A percentile compares a stretch with the other conserved stretches of the same genome.
Conservation (phyloP, 371 early-diverging fungal species). For the Catenaria anguillulae region DNA sequence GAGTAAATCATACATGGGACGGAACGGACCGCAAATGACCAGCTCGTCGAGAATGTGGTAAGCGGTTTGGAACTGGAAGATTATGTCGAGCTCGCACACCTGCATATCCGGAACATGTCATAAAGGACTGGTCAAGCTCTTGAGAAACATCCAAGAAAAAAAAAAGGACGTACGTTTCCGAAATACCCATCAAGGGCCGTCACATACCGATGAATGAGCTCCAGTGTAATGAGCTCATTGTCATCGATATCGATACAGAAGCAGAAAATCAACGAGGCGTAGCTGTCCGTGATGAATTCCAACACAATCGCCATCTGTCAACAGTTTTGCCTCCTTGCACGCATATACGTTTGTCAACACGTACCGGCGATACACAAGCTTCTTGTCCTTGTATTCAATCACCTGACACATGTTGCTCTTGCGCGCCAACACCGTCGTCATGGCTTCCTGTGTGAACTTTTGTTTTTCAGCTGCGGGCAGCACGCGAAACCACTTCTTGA, state of each 20-base stretch:
- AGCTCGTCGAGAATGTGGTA: conserved; percentile 36
- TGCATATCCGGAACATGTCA: no score
- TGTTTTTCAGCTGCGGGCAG: conserved; percentile 20
- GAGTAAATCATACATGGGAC: no score
- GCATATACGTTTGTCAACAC: not conserved
- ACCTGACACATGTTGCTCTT: conserved; percentile 29
- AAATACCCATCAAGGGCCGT: conserved; percentile 29
- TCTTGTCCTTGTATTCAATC: conserved; percentile 20
- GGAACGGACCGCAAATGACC: conserved; percentile 18
- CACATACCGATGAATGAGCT: conserved; percentile 27
- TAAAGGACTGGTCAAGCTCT: no score
- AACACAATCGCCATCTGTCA: no score
- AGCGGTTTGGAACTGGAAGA: conserved; percentile 41
- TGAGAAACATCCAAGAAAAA: not conserved
- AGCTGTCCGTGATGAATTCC: no score
- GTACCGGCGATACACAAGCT: conserved; percentile 27
- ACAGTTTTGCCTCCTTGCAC: not conserved
- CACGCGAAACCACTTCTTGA: conserved; percentile 24
- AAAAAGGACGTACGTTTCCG: conserved; percentile 17
- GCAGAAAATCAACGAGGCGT: conserved; percentile 27
- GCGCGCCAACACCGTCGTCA: conserved; percentile 23
- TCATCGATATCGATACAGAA: conserved; percentile 25
- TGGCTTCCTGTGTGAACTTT: conserved; percentile 23
- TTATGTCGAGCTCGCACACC: conserved; percentile 48
- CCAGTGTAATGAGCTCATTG: conserved; percentile 25